These are phyloP conservation scores for Monilinia fructigena DNA, from an alignment of 2,329 filamentous ascomycete genomes.

Conservation along the genomic window DNA sequence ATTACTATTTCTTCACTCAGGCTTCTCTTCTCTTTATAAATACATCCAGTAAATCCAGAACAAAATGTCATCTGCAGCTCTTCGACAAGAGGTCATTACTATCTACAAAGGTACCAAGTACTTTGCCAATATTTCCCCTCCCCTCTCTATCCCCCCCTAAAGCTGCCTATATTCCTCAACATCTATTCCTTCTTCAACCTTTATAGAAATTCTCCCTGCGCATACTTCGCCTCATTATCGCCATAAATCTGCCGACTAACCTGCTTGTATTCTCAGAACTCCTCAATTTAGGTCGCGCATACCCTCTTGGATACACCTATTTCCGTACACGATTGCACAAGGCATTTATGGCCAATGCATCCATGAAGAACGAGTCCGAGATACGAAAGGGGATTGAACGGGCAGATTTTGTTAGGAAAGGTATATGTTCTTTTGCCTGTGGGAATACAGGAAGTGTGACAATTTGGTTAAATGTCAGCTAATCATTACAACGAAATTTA, in stretches of 20 bases:
- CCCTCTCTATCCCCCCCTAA: neutral
- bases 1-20: neutral
- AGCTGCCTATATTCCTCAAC: neutral
- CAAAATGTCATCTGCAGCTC: conserved; percentile 29
- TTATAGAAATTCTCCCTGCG: too few relatives aligned
- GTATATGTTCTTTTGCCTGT: conserved; percentile 45
- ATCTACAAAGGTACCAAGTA: conserved; percentile 79
- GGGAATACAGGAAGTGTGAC: neutral
- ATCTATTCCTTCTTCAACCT: neutral
- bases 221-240: neutral
- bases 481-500: conserved; percentile 41
- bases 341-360: conserved; percentile 76
- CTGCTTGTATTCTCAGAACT: conserved; percentile 61
- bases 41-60: neutral
- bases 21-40: neutral
- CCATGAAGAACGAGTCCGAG: conserved; percentile 67
- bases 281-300: conserved; percentile 78
- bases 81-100: conserved; percentile 76
- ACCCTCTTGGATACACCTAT: conserved; percentile 80
- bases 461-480: neutral
- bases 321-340: conserved; percentile 79
- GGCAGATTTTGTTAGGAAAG: conserved; percentile 89
- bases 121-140: neutral
- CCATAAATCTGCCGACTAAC: neutral
- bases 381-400: conserved; percentile 74